Base-by-base conservation (phyloP, 2,329 filamentous ascomycete genomes). In the Fusarium sp. region DNA sequence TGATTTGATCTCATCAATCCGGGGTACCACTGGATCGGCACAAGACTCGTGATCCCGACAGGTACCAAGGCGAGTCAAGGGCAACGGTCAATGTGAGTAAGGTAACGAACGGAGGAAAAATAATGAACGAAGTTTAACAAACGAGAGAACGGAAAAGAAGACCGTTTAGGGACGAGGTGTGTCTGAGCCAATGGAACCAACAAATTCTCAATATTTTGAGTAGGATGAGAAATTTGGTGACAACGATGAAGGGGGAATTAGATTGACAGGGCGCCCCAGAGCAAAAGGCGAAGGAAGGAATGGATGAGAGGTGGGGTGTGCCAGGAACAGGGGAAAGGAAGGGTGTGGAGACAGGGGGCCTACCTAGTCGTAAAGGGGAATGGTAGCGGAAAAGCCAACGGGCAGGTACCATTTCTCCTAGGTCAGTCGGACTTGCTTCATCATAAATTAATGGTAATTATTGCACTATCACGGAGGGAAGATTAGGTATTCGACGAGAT, bases 181-280 rank as follows among this genome's bases (percentile, higher is more conserved):
- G 72, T 59, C 55, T 71, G 63, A 66, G 52, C 66, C 66, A 73
- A 64, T 63, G 38, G 39, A 45, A 37, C 59, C 52, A 73, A 69
- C 55, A 59, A 49, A 61, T 39, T 46, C 74, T 64, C 62, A 62
- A 66, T 65, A 68, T 76, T 76, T 68, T 66, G 63, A 63, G 70
- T 66, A 70, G 68, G 72, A 76, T 55, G 74, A 77, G 75, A 76
- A 76, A 75, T 77, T 39, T 75, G 74, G 73, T 61, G 69, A 66
- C 63, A 65, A 66, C 69, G 60, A 77, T 77, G 73, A 77, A 76
- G 75, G 75, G 75, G 75, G 75, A 69, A 74, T 76, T 74, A 66
- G 65, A 72, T 61, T 75, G 67, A 72, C 72, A 70, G 61, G 66
- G 70, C 63, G 70, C 68, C 70, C 68, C 45, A 66, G 68, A 38